Base-by-base conservation (phyloP, 2,329 filamentous ascomycete genomes). In the Colletotrichum graminicola region DNA sequence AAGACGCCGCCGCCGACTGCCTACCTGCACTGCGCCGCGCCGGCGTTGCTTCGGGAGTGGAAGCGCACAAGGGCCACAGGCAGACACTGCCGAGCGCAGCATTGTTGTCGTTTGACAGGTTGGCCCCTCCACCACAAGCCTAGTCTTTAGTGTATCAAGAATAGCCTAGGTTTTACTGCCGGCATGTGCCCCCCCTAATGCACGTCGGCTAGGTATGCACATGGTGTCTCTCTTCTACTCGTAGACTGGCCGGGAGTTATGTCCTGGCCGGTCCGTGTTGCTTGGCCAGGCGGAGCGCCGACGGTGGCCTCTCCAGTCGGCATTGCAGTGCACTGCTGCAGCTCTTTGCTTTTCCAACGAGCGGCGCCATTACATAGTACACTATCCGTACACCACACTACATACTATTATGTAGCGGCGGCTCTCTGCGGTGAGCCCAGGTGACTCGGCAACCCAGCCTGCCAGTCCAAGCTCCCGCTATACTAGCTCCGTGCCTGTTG, bases 91-190 rank as follows among this genome's bases (percentile, higher is more conserved):
- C 47, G 45, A 63, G 45, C 45, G 26, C 36, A 62, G 63, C 63
- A 62, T 39, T 57, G 49, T 66, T 66, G 67, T 43, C 54, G 56
- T 62, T 43, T 62, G 67, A 41, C 67, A 67, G 67, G 41, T 49
- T 47, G 62, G 26, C 49, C 68, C 47, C 26, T 32, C 68, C 39
- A 55, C 47, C 55, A 61, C 59, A 47, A 18, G 45, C n/a, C 39
- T 26, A 7, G 41, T 18, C 18, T 43, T 21, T 43, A 8, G 16
- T 43, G 41, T 21, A 16, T 41, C 39, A 41, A 41, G 12, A 41
- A 41, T 21, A 43, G 41, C 6, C 16, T 43, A 18, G 29, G 29
- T 29, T 23, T 43, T 62, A 64, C 57, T 67, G 64, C 68, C 64
- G 68, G 68, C 68, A 55, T 43, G 16, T 43, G 39, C 56, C 57